Conservation (phyloP, 192 early-diverging fungal genomes). For the Backusella psychrophila region DNA sequence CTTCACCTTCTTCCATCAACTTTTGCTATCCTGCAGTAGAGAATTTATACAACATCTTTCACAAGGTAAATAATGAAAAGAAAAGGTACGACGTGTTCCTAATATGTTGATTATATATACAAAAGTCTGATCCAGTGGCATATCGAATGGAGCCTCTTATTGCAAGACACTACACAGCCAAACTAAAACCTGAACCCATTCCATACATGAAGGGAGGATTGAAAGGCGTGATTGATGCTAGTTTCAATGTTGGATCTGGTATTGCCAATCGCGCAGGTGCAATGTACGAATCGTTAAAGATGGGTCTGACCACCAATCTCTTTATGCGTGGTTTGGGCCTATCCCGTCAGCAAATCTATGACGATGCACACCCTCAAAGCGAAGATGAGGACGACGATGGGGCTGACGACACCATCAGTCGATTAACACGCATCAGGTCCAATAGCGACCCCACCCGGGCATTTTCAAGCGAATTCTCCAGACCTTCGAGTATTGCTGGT, state of each 20-base stretch:
- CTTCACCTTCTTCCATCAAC: conserved; percentile 31
- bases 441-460: conserved; percentile 26
- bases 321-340: conserved; percentile 48
- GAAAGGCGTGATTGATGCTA: conserved; percentile 62
- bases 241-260: conserved; percentile 66
- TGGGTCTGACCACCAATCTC: conserved; percentile 58
- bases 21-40: conserved; percentile 63
- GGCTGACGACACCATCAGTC: background rate
- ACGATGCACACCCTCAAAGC: conserved; percentile 16
- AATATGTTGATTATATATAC: background rate
- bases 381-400: background rate
- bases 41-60: conserved; percentile 82
- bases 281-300: conserved; percentile 59
- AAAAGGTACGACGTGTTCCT: background rate
- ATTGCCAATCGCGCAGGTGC: conserved; percentile 64
- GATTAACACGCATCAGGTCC: conserved; percentile 14
- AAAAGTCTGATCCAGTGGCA: conserved; percentile 62
- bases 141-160: conserved; percentile 75
- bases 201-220: conserved; percentile 84
- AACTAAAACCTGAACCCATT: conserved; percentile 66
- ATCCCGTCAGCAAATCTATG: conserved; percentile 27
- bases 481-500: background rate
- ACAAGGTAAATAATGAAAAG: conserved; percentile 36
- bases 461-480: background rate
- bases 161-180: conserved; percentile 48